These are phyloP conservation scores for Boletus sp. DNA, from an alignment of 1,284 basidiomycete species.

Conservation along the genomic window DNA sequence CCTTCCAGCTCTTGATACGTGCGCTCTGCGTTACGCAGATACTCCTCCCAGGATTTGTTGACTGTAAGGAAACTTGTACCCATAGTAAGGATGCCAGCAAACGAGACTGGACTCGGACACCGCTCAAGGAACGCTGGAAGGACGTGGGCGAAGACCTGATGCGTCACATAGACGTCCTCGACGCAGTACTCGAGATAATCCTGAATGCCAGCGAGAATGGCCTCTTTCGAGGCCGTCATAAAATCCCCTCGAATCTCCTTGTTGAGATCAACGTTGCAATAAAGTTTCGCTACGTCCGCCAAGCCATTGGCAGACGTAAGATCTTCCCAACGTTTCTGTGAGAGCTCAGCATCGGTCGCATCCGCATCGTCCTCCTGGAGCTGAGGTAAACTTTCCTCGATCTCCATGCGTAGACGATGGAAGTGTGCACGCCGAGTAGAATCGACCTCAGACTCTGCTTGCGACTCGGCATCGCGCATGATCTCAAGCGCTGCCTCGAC, in stretches of 20 bases:
- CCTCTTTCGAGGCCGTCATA: slow-evolving; percentile 62
- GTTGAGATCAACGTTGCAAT: slow-evolving; percentile 74
- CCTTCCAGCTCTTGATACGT: slow-evolving; percentile 80
- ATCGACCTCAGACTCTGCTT: slow-evolving; percentile 47
- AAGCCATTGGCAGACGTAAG: slow-evolving; percentile 92
- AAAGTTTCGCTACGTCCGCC: slow-evolving; percentile 88
- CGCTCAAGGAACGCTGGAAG: slow-evolving; percentile 84
- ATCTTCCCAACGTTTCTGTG: slow-evolving; percentile 84
- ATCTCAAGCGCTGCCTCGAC: slow-evolving; percentile 57
- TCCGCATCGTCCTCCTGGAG: slow-evolving; percentile 45
- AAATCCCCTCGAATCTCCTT: slow-evolving; percentile 86
- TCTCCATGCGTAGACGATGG: slow-evolving; percentile 48
- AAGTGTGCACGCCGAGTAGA: slow-evolving; percentile 44
- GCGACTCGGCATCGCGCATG: slow-evolving; percentile 51
- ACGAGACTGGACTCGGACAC: slow-evolving; percentile 94
- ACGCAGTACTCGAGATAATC: slow-evolving; percentile 91
- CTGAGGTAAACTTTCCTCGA: slow-evolving; percentile 47
- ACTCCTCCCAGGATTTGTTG: slow-evolving; percentile 87
- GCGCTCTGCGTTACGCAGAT: slow-evolving; percentile 77
- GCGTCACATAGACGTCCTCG: slow-evolving; percentile 84
- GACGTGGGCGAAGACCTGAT: slow-evolving; percentile 79
- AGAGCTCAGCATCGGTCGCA: slow-evolving; percentile 44
- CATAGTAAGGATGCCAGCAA: slow-evolving; percentile 92
- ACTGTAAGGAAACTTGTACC: slow-evolving; percentile 92
- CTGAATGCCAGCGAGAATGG: slow-evolving; percentile 70